These are phyloP conservation scores for Tetrapisispora taiwanensis DNA, from an alignment of 805 yeast genomes.

Conservation along the genomic window DNA sequence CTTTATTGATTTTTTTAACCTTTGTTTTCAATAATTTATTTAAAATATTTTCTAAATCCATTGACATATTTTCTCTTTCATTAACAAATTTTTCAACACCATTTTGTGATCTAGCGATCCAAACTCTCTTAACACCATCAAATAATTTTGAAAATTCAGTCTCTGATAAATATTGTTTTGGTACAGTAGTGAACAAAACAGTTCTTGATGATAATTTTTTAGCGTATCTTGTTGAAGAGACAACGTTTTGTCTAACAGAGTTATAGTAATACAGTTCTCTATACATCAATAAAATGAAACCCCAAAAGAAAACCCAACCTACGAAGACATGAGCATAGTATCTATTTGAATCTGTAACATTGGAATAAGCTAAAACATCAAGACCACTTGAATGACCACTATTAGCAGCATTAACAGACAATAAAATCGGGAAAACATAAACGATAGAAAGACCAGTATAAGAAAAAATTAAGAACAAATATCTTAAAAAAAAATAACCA, in stretches of 20 bases:
- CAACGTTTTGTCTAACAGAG: conserved; percentile 64
- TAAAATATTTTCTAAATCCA: conserved; percentile 58
- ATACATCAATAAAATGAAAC: conserved; percentile 60
- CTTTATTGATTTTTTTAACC: conserved; percentile 49
- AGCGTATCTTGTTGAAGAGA: conserved; percentile 76
- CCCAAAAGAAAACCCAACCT: conserved; percentile 70
- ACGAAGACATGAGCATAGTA: conserved; percentile 82
- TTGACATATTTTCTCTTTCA: conserved; percentile 50
- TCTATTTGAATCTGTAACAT: conserved; percentile 48
- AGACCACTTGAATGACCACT: conserved; percentile 58
- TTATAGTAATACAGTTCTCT: conserved; percentile 74
- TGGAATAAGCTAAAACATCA: conserved; percentile 68
- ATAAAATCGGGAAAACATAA: conserved; percentile 52
- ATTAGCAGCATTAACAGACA: conserved; percentile 74
- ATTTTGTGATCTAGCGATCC: conserved; percentile 60
- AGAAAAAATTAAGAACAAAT: conserved; percentile 46
- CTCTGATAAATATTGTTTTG: conserved; percentile 62
- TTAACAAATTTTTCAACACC: conserved; percentile 45
- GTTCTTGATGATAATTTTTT: conserved; percentile 66
- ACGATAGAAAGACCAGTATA: conserved; percentile 47
- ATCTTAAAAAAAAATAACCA: conserved; percentile 84
- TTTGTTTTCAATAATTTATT: conserved; percentile 49
- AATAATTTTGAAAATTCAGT: conserved; percentile 64
- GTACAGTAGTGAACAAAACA: conserved; percentile 75
- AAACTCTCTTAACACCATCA: conserved; percentile 72